phyloP scores from a whole-genome alignment of 768 basidiomycete genomes.

The Suillus luteus region DNA sequence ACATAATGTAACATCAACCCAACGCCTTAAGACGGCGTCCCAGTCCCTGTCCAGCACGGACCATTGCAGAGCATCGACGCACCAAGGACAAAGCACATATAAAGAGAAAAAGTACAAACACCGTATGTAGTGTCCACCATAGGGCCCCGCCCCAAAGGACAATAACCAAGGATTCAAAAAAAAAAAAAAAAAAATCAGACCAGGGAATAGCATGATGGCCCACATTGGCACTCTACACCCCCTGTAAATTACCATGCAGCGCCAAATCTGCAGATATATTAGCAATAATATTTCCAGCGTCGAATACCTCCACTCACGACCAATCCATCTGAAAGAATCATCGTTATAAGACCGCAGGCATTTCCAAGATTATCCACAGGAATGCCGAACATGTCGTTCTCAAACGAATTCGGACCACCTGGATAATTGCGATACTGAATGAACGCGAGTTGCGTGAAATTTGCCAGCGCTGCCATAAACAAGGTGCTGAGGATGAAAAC shows the following conservation, averaged over 20 bases:
- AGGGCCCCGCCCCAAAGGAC: no score
- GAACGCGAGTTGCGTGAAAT: slow-evolving; percentile 31
- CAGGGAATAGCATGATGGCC: background rate
- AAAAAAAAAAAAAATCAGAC: no score
- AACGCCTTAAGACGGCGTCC: no score
- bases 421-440: slow-evolving; percentile 35
- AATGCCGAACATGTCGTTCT: slow-evolving; percentile 22
- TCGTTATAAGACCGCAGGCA: slow-evolving; percentile 14
- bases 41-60: no score
- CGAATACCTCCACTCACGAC: slow-evolving; percentile 15
- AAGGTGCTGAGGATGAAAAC: slow-evolving; percentile 24
- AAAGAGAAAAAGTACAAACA: no score
- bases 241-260: slow-evolving; percentile 8
- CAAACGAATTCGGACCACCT: slow-evolving; percentile 32
- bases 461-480: slow-evolving; percentile 19
- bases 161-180: no score
- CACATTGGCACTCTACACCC: background rate
- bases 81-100: no score
- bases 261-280: slow-evolving; percentile 3
- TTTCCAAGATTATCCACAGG: slow-evolving; percentile 22
- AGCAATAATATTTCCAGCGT: background rate
- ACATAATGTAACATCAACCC: no score
- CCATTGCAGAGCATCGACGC: no score
- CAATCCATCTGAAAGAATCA: slow-evolving; percentile 22
- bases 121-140: no score